Evolutionary conservation across 2,329 filamentous ascomycete species (phyloP).

Genomic region (Diaporthe longicolla): DNA sequence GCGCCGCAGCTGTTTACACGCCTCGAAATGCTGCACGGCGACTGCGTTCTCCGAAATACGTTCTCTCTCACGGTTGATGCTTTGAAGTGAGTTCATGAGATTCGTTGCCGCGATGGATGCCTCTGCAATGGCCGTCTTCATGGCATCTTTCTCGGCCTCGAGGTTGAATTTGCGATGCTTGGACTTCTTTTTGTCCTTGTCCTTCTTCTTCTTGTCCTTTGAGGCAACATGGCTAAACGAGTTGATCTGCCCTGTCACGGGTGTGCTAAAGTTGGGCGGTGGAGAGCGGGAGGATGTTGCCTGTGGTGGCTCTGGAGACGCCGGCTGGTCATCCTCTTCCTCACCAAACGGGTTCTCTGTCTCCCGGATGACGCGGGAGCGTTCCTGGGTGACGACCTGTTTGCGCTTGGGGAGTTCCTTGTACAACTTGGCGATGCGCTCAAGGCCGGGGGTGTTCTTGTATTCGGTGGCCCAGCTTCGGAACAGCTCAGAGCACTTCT

Average conservation of each 20-base stretch:
- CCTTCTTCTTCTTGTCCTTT: conserved; percentile 62
- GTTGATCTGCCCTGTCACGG: conserved; percentile 51
- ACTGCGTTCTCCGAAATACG: conserved; percentile 87
- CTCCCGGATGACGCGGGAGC: conserved; percentile 87
- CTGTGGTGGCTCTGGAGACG: conserved; percentile 46
- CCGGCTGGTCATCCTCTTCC: conserved; percentile 71
- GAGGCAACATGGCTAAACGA: conserved; percentile 58
- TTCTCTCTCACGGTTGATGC: conserved; percentile 90
- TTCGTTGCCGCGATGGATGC: conserved; percentile 93
- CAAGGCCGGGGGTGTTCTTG: conserved; percentile 83
- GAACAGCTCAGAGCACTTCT: conserved; percentile 90
- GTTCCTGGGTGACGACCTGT: conserved; percentile 80
- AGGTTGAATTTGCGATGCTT: conserved; percentile 81
- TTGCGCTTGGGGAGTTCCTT: conserved; percentile 77
- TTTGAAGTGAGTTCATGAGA: conserved; percentile 86
- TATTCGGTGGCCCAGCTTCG: conserved; percentile 88
- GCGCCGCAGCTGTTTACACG: conserved; percentile 86
- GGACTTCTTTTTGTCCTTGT: conserved; percentile 63
- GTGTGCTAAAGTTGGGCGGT: conserved; percentile 40
- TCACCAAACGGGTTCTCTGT: conserved; percentile 80
- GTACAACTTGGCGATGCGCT: conserved; percentile 84
- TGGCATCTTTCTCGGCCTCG: conserved; percentile 87
- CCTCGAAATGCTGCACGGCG: conserved; percentile 84
- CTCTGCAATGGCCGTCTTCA: conserved; percentile 90
- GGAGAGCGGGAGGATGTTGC: conserved; percentile 49